phyloP scores from a whole-genome alignment of 331 rosid genomes.

The Arachis monticola region DNA sequence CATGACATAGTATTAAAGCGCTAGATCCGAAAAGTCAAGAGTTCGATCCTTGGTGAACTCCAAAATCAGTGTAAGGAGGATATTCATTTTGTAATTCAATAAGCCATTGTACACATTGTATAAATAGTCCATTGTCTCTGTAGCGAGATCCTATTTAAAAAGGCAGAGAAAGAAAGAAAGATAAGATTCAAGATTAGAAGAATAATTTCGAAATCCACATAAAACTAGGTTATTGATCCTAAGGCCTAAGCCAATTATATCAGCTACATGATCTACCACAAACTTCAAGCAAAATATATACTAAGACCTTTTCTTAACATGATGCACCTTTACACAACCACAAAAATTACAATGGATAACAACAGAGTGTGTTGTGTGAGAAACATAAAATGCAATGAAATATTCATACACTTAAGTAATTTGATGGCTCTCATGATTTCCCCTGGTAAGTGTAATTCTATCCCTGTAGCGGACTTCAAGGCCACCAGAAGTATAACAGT shows the following conservation, averaged over 20 bases:
- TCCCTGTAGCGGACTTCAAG: constrained; percentile 89
- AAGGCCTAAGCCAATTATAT: constrained; percentile 38
- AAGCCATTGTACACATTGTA: too few relatives aligned
- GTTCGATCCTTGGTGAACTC: too few relatives aligned
- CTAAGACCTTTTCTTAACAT: neutral
- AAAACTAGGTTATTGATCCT: constrained; percentile 21
- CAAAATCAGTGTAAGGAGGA: too few relatives aligned
- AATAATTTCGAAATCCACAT: constrained; percentile 15
- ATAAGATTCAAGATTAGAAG: neutral
- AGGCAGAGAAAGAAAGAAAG: constrained; percentile 17
- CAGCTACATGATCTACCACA: constrained; percentile 41
- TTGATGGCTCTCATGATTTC: constrained; percentile 93
- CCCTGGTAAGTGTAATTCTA: constrained; percentile 87
- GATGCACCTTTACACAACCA: neutral
- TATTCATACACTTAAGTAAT: constrained; percentile 92
- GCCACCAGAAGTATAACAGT: constrained; percentile 93
- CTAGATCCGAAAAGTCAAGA: too few relatives aligned
- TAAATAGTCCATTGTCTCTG: too few relatives aligned
- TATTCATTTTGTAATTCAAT: too few relatives aligned
- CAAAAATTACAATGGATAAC: neutral
- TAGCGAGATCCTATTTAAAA: too few relatives aligned
- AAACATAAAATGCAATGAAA: constrained; percentile 26
- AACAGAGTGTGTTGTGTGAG: neutral
- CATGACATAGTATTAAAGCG: too few relatives aligned
- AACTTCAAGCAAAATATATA: constrained; percentile 20